Percentiles rank a stretch among this genome's conserved stretches.
Evolutionary conservation across 148 eudicot genomes (phyloP).

Genomic region (Polygonum maritimum): DNA sequence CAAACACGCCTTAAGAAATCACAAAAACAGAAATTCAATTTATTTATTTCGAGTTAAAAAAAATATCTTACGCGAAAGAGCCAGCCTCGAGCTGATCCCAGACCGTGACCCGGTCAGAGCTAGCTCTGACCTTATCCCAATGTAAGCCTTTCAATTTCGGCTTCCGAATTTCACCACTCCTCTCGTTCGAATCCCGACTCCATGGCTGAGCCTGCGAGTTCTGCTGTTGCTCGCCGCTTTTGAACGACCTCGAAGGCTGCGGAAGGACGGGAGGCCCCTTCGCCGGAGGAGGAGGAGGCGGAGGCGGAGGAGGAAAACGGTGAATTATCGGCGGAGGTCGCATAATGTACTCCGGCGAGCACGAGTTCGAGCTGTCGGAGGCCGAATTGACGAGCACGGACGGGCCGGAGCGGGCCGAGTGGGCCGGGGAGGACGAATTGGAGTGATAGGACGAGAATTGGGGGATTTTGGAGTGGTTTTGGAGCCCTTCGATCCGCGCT

Average conservation of each 20-base stretch:
- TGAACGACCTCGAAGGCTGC: conserved; percentile 35
- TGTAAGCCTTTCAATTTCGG: conserved; percentile 79
- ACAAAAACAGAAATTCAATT: background rate
- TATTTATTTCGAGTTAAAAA: background rate
- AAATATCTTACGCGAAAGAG: conserved; percentile 62
- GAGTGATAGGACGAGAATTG: conserved; percentile 18
- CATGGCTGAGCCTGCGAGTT: background rate
- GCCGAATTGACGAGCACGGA: conserved; percentile 19
- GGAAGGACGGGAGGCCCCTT: conserved; percentile 36
- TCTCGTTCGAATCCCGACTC: conserved; percentile 22
- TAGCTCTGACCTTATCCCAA: conserved; percentile 86
- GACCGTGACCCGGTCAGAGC: conserved; percentile 65
- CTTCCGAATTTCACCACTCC: conserved; percentile 35
- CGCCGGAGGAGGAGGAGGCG: conserved; percentile 49
- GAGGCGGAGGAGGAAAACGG: conserved; percentile 24
- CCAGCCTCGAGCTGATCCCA: conserved; percentile 88
- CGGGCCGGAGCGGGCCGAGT: conserved; percentile 23
- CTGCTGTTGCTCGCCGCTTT: conserved; percentile 10
- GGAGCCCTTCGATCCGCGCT: conserved; percentile 6
- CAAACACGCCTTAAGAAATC: background rate
- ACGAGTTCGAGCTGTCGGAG: conserved; percentile 21
- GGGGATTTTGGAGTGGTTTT: conserved; percentile 19
- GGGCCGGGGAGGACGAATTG: conserved; percentile 18
- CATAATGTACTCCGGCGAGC: conserved; percentile 21
- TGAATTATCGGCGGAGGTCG: conserved; percentile 16